A percentile compares a stretch with the other conserved stretches of the same genome.
These are phyloP conservation scores for Cucurbita maxima DNA, from an alignment of 306 rosid genomes.

Conservation along the genomic window DNA sequence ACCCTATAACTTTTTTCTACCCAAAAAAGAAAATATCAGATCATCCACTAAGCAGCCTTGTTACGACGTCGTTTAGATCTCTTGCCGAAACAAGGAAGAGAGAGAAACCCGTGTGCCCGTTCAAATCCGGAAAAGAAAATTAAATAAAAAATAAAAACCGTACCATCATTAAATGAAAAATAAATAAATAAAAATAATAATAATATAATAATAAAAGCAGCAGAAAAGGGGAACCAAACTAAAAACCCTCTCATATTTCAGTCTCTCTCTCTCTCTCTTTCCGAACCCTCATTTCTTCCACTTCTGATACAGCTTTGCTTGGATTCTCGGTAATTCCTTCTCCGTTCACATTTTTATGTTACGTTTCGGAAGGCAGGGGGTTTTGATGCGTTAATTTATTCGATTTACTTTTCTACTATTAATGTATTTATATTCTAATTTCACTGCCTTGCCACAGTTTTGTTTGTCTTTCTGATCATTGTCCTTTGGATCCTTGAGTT, in stretches of 20 bases:
- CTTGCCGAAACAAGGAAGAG: not conserved
- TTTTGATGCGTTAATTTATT: not conserved
- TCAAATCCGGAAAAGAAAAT: not conserved
- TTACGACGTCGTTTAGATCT: not conserved
- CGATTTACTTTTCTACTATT: not conserved
- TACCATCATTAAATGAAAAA: not conserved
- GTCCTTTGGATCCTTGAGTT: not conserved
- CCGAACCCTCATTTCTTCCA: constrained; percentile 4
- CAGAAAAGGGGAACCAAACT: not conserved
- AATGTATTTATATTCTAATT: not conserved
- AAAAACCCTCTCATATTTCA: not conserved
- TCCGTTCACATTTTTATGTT: not conserved
- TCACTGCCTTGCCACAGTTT: not conserved
- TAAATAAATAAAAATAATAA: not conserved
- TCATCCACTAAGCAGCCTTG: not conserved
- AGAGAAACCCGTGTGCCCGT: not conserved
- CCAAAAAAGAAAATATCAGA: not conserved
- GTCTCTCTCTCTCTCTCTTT: not conserved
- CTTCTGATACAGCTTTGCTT: constrained; percentile 3
- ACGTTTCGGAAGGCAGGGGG: not conserved
- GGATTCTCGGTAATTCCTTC: constrained; percentile 8
- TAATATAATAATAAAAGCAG: not conserved
- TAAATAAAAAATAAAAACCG: not conserved
- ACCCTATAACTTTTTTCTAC: not conserved
- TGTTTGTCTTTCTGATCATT: not conserved